Evolutionary conservation across 805 yeast genomes (phyloP).

Genomic region (Ogataea populi-albae): DNA sequence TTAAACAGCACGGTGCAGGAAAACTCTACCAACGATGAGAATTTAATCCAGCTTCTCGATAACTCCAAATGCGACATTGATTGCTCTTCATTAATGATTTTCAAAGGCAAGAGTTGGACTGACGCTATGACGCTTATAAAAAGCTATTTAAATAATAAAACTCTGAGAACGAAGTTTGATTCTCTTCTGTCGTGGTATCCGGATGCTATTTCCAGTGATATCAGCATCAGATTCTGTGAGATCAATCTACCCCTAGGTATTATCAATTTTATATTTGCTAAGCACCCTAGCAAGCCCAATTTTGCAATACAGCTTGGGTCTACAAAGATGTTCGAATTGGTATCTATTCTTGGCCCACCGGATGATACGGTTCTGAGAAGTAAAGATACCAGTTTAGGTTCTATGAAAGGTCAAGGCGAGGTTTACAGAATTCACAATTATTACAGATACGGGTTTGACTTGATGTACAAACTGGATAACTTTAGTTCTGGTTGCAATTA

Average conservation of each 20-base stretch:
- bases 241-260: constrained; percentile 13
- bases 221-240: constrained; percentile 12
- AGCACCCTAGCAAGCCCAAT: constrained; percentile 24
- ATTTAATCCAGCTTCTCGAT: constrained; percentile 23
- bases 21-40: constrained; percentile 4
- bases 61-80: constrained; percentile 32
- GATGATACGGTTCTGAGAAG: constrained; percentile 42
- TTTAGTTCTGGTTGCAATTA: constrained; percentile 30
- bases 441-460: constrained; percentile 52
- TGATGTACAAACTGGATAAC: constrained; percentile 42
- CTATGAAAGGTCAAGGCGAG: constrained; percentile 17
- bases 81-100: constrained; percentile 40
- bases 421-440: constrained; percentile 50
- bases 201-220: constrained; percentile 5
- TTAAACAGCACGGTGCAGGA: not conserved
- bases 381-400: constrained; percentile 38
- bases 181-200: constrained; percentile 1
- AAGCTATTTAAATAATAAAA: constrained; percentile 1
- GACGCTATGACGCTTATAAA: constrained; percentile 13
- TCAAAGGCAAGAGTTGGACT: constrained; percentile 38
- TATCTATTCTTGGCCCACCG: constrained; percentile 53
- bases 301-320: constrained; percentile 34
- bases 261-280: constrained; percentile 24
- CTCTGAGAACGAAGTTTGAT: constrained; percentile 2
- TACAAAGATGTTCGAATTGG: constrained; percentile 48